Conservation (phyloP, 352 stramenopile species). For the Phytophthora podocarpi region DNA sequence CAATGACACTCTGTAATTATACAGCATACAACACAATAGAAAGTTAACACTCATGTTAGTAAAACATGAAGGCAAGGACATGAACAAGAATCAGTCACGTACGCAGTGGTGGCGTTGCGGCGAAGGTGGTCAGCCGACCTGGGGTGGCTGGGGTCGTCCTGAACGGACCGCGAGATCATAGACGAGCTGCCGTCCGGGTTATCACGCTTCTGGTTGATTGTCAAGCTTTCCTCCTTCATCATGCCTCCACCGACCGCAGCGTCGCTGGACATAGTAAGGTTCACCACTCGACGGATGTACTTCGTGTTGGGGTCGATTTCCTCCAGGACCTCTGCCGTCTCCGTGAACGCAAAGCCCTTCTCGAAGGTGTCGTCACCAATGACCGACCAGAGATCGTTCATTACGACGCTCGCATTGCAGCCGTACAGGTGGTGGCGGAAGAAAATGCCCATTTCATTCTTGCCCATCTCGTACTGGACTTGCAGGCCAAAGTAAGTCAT, state of each 20-base stretch:
- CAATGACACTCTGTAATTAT: constrained; percentile 61
- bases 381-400: constrained; percentile 83
- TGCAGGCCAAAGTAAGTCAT: constrained; percentile 91
- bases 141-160: constrained; percentile 73
- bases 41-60: constrained; percentile 12
- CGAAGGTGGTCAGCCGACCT: constrained; percentile 72
- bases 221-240: constrained; percentile 86
- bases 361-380: constrained; percentile 75
- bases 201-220: constrained; percentile 80
- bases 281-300: constrained; percentile 83
- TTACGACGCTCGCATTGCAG: constrained; percentile 65
- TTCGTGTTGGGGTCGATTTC: constrained; percentile 78
- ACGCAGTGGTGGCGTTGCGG: constrained; percentile 80
- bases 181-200: constrained; percentile 75
- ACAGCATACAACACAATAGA: constrained; percentile 1
- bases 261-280: constrained; percentile 81
- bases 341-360: constrained; percentile 86
- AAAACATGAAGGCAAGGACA: not conserved
- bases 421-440: constrained; percentile 87
- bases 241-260: constrained; percentile 64
- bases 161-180: constrained; percentile 65
- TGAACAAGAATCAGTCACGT: constrained; percentile 31
- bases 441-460: constrained; percentile 88
- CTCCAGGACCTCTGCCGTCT: constrained; percentile 74
- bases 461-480: constrained; percentile 89